Percentiles rank a stretch among this genome's conserved stretches.
Conservation (phyloP, 257 asterid genomes). For the Nicotiana benthamiana region DNA sequence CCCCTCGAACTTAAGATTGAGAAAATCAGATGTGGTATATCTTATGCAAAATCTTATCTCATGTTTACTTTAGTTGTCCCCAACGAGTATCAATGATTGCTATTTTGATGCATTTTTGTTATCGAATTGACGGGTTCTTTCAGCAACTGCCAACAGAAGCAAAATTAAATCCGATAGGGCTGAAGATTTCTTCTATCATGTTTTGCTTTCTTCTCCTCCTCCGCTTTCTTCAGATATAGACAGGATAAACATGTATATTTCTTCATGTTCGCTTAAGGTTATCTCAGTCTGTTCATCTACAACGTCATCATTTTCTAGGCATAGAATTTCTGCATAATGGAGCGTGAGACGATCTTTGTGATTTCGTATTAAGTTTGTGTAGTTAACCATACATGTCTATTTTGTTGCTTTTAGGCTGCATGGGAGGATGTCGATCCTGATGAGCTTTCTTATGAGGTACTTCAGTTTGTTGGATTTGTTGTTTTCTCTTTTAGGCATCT, state of each 20-base stretch:
- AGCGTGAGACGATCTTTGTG: background rate
- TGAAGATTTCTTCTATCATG: background rate
- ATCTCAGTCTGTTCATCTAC: background rate
- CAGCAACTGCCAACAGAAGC: background rate
- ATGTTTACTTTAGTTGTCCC: background rate
- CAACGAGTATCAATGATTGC: background rate
- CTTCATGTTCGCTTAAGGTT: background rate
- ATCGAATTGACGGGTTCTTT: background rate
- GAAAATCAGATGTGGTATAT: background rate
- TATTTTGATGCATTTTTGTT: background rate
- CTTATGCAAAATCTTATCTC: background rate
- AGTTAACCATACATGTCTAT: background rate
- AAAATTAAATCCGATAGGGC: background rate
- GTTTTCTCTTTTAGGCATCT: background rate
- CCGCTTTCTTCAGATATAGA: constrained; percentile 1
- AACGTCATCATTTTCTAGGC: background rate
- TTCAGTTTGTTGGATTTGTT: background rate
- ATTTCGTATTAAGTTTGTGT: background rate
- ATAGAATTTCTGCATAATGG: background rate
- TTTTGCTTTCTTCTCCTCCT: background rate
- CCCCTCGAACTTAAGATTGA: background rate
- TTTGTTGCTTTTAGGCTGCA: constrained; percentile 41
- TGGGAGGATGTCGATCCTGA: constrained; percentile 96
- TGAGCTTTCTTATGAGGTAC: constrained; percentile 86
- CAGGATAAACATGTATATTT: background rate